These are phyloP conservation scores for Globisporangium spiculum DNA, from an alignment of 352 stramenopile species.

Conservation along the genomic window DNA sequence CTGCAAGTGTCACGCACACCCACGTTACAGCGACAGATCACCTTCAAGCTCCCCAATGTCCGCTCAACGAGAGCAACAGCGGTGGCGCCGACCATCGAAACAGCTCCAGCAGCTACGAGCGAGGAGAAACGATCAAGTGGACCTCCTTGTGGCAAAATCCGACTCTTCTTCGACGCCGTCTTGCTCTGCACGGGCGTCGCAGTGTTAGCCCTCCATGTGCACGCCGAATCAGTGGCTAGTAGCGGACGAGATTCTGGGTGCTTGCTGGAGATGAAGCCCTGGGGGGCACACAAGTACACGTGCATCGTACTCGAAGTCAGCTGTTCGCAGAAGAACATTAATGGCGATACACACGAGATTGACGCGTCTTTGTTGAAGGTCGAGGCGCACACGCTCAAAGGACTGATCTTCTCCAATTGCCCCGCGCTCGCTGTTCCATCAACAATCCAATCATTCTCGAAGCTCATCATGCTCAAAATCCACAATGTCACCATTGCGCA, in stretches of 20 bases:
- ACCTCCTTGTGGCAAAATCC: slow-evolving; percentile 11
- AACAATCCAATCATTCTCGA: slow-evolving; percentile 1
- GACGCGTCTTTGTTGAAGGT: neutral
- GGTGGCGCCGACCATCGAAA: neutral
- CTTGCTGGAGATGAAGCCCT: slow-evolving; percentile 11
- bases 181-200: slow-evolving; percentile 6
- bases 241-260: neutral
- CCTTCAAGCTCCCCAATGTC: slow-evolving; percentile 9
- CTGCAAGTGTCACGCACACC: slow-evolving; percentile 5
- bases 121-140: neutral
- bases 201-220: slow-evolving; percentile 6
- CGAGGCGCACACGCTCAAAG: neutral
- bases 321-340: neutral
- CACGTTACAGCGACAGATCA: slow-evolving; percentile 5
- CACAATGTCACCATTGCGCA: slow-evolving; percentile 8
- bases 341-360: neutral
- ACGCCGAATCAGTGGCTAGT: neutral
- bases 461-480: slow-evolving; percentile 13
- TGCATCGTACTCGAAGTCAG: slow-evolving; percentile 16
- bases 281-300: neutral
- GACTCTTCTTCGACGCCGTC: slow-evolving; percentile 4
- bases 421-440: slow-evolving; percentile 1
- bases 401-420: slow-evolving; percentile 15
- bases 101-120: neutral
- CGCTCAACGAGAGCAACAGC: neutral